Evolutionary conservation across 2,329 filamentous ascomycete species (phyloP), one percentile per base, ranked within the genome.

Genomic region (Lomentospora prolificans): DNA sequence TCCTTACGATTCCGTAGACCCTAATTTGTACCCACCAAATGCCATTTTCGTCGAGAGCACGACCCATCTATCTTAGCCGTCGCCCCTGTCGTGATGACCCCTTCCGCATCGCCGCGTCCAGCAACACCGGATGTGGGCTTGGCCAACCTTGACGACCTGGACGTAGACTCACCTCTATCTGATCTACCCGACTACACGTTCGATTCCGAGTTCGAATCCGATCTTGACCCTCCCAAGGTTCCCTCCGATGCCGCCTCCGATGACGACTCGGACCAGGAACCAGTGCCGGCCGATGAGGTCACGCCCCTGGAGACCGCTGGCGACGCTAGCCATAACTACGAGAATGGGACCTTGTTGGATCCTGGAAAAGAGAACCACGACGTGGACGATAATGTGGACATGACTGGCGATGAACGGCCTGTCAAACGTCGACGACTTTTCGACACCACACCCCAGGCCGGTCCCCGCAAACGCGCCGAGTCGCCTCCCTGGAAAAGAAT

Each of bases 401-500:
- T 19, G 17, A n/a, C 52, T 57, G 64, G 69, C 59, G 69, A 70
- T 50, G 77, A 75, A 58, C 76, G 75, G 55, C 81, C 82, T 25
- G 69, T 75, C 14, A 90, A 90, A 70, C 82, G 86, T 66, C 84
- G 83, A 59, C 83, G 83, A 66, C 75, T 80, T 28, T 74, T 72
- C 59, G 74, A 78, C 17, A 66, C 67, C 59, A 78, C 72, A 24
- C 73, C 75, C 31, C 65, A 60, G 27, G 8, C 33, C 64, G 0
- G 65, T 68, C 57, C 57, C 63, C 69, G 75, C 59, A 64, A 69
- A 64, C 75, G 85, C 71, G 72, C 75, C 55, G 77, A 79, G 58
- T 97, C 92, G 60, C 94, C 94, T 61, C 94, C 94, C 22, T 99
- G 94, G 94, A 97, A 94, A 74, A 89, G 84, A 65, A 80, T 88